These are phyloP conservation scores for Aphanomyces cochlioides DNA, from an alignment of 352 stramenopile species.

Conservation along the genomic window DNA sequence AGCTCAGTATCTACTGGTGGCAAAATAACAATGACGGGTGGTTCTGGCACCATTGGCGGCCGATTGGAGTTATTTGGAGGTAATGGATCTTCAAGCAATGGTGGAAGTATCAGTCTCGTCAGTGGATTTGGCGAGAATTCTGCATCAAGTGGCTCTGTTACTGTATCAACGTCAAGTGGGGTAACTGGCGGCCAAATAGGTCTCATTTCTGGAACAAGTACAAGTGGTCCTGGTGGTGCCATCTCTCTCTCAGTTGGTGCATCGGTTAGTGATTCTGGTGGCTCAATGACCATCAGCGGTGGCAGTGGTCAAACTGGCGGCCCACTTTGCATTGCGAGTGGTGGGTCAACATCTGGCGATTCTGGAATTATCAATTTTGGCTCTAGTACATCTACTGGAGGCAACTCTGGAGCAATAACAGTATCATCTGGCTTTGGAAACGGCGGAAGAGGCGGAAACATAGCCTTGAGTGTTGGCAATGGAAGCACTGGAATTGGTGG, in stretches of 20 bases:
- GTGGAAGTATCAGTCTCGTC: background rate
- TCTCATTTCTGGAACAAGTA: slow-evolving; percentile 36
- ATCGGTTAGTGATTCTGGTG: background rate
- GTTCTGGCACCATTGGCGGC: slow-evolving; percentile 37
- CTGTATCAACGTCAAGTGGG: background rate
- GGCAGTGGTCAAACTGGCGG: background rate
- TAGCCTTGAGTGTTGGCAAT: slow-evolving; percentile 33
- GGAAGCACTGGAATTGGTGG: slow-evolving; percentile 2
- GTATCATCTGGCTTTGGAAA: slow-evolving; percentile 34
- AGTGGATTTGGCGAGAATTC: background rate
- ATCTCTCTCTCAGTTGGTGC: slow-evolving; percentile 3
- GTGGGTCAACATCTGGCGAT: slow-evolving; percentile 1
- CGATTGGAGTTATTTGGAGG: slow-evolving; percentile 40
- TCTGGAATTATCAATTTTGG: slow-evolving; percentile 33
- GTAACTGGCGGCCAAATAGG: slow-evolving; percentile 38
- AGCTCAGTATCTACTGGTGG: slow-evolving; percentile 37
- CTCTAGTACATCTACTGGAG: slow-evolving; percentile 32
- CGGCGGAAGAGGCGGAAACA: slow-evolving; percentile 34
- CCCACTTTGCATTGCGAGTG: background rate
- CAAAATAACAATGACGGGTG: slow-evolving; percentile 31
- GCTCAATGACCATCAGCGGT: background rate
- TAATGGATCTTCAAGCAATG: background rate
- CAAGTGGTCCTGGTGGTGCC: slow-evolving; percentile 1
- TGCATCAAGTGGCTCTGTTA: background rate
- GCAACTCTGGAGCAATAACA: slow-evolving; percentile 34